phyloP scores from a whole-genome alignment of 2,329 filamentous ascomycete genomes.

The Colletotrichum sublineola region DNA sequence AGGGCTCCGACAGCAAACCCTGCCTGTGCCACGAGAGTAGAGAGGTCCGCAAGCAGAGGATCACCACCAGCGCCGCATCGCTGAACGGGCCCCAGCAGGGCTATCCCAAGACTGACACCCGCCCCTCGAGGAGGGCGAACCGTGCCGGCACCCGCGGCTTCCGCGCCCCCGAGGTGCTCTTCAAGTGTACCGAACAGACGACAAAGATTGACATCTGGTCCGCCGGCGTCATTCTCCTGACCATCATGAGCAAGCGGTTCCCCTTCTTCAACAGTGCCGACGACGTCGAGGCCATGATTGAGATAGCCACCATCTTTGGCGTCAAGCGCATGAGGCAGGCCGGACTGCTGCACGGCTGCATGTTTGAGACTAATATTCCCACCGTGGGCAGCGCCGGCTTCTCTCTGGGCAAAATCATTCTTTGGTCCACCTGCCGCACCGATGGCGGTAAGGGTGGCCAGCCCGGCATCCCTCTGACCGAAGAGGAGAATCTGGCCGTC shows the following conservation, averaged over 20 bases:
- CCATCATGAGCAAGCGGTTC: slow-evolving; percentile 90
- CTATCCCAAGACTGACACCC: slow-evolving; percentile 90
- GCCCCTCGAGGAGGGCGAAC: slow-evolving; percentile 90
- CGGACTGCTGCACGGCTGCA: slow-evolving; percentile 86
- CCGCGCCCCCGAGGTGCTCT: slow-evolving; percentile 93
- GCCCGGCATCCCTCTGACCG: slow-evolving; percentile 66
- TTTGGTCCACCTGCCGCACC: slow-evolving; percentile 90
- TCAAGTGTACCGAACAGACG: slow-evolving; percentile 96
- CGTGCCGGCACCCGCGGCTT: slow-evolving; percentile 95
- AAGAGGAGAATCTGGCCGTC: slow-evolving; percentile 80
- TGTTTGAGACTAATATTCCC: slow-evolving; percentile 93
- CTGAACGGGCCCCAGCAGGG: slow-evolving; percentile 68
- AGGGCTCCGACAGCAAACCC: slow-evolving; percentile 81
- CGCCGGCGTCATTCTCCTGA: slow-evolving; percentile 96
- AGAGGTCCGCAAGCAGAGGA: slow-evolving; percentile 71
- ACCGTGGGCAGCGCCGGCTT: slow-evolving; percentile 90
- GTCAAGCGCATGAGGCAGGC: slow-evolving; percentile 84
- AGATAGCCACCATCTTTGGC: slow-evolving; percentile 96
- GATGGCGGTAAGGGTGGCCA: slow-evolving; percentile 64
- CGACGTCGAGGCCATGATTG: slow-evolving; percentile 96
- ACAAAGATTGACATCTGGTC: slow-evolving; percentile 98
- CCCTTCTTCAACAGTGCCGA: slow-evolving; percentile 99
- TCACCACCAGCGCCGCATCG: slow-evolving; percentile 71
- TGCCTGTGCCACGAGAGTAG: slow-evolving; percentile 83
- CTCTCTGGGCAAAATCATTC: slow-evolving; percentile 90